phyloP scores from a whole-genome alignment of 345 rosid genomes.

The Cardamine occulta region DNA sequence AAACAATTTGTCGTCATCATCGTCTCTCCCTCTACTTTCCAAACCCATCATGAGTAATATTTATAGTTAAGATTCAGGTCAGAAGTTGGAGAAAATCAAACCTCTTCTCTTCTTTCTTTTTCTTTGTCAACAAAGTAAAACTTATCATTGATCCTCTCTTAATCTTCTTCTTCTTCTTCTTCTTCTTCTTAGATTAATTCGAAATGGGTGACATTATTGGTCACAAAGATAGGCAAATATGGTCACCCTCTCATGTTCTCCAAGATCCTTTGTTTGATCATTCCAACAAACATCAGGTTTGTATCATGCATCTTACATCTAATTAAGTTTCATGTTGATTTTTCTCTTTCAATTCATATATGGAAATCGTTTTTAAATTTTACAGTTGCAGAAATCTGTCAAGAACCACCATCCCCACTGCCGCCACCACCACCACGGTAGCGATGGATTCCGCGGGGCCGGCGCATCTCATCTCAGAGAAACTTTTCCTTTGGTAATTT shows the following conservation, averaged over 20 bases:
- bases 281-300: constrained; percentile 39
- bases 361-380: neutral
- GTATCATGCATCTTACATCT: neutral
- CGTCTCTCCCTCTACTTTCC: constrained; percentile 39
- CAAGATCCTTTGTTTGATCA: constrained; percentile 53
- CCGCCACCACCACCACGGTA: neutral
- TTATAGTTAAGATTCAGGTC: constrained; percentile 78
- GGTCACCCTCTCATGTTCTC: constrained; percentile 57
- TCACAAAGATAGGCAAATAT: constrained; percentile 54
- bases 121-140: constrained; percentile 22
- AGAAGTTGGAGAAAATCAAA: constrained; percentile 56
- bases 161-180: constrained; percentile 32
- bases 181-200: constrained; percentile 22
- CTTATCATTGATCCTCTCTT: constrained; percentile 10
- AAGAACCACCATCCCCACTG: constrained; percentile 15
- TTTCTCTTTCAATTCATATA: neutral
- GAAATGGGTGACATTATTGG: constrained; percentile 50
- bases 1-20: constrained; percentile 34
- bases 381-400: constrained; percentile 15
- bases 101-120: constrained; percentile 33
- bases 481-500: constrained; percentile 25
- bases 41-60: constrained; percentile 36
- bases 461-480: constrained; percentile 1
- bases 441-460: constrained; percentile 12
- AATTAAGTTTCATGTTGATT: neutral